These are phyloP conservation scores for Aspergillus japonicus DNA, from an alignment of 2,329 filamentous ascomycete genomes.

Conservation along the genomic window DNA sequence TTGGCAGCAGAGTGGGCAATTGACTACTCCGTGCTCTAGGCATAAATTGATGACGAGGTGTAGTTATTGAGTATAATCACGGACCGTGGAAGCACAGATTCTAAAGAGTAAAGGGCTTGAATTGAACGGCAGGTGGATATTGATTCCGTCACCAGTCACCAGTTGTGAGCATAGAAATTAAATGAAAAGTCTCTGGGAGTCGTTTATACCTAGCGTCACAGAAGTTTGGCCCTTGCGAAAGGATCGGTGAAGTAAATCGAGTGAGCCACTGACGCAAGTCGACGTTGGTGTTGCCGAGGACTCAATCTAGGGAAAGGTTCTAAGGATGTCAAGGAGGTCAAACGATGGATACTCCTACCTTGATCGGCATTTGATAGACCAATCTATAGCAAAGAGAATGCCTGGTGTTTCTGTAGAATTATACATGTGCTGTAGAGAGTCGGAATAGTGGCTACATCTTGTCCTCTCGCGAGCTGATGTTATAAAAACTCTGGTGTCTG, in stretches of 20 bases:
- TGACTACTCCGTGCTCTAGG: neutral
- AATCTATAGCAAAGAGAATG: neutral
- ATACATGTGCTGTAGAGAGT: neutral
- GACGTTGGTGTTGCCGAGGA: neutral
- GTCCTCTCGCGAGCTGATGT: neutral
- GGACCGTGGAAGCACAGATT: neutral
- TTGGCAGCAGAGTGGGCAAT: neutral
- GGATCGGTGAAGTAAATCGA: neutral
- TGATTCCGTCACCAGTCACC: neutral
- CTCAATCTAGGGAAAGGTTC: neutral
- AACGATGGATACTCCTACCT: neutral
- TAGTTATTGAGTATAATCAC: neutral
- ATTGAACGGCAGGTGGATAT: neutral
- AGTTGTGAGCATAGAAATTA: neutral
- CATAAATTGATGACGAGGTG: neutral
- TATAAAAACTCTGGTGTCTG: neutral
- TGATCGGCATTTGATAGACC: neutral
- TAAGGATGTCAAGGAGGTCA: too few species aligned
- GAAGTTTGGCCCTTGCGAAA: neutral
- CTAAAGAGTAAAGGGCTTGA: neutral
- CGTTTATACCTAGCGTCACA: neutral
- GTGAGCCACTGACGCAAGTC: slow-evolving; percentile 4
- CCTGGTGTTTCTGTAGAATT: neutral
- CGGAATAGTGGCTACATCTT: neutral
- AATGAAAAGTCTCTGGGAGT: neutral